Evolutionary conservation across 352 stramenopile genomes (phyloP).

Genomic region (Phytophthora cryptogea): DNA sequence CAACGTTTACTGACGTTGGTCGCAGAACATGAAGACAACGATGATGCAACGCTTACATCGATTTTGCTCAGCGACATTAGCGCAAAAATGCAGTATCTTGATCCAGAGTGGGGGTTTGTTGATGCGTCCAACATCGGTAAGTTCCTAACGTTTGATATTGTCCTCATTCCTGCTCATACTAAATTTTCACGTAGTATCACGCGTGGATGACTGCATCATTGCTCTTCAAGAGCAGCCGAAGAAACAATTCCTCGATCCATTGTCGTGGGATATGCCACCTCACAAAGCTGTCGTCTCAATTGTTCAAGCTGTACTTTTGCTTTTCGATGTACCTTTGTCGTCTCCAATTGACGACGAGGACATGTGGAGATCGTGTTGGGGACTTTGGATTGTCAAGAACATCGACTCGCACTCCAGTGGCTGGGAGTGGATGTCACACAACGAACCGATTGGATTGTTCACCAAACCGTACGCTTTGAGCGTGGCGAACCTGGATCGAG

Average conservation of each 20-base stretch:
- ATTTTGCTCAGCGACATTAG: slow-evolving; percentile 35
- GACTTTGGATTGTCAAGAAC: slow-evolving; percentile 79
- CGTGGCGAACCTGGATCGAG: slow-evolving; percentile 36
- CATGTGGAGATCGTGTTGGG: slow-evolving; percentile 57
- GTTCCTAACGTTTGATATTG: background rate
- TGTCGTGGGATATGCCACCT: slow-evolving; percentile 62
- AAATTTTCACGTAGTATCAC: slow-evolving; percentile 37
- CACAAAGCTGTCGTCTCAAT: slow-evolving; percentile 50
- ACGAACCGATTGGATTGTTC: slow-evolving; percentile 69
- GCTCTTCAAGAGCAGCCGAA: slow-evolving; percentile 59
- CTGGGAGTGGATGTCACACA: slow-evolving; percentile 69
- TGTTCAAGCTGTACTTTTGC: slow-evolving; percentile 54
- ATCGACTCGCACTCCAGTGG: slow-evolving; percentile 64
- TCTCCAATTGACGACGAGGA: slow-evolving; percentile 29
- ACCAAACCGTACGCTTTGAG: slow-evolving; percentile 73
- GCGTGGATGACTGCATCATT: slow-evolving; percentile 65
- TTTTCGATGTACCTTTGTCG: slow-evolving; percentile 51
- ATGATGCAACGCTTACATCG: slow-evolving; percentile 14
- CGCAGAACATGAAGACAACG: slow-evolving; percentile 14
- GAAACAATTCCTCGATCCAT: slow-evolving; percentile 62
- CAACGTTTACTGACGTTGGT: slow-evolving; percentile 22
- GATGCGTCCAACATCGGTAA: slow-evolving; percentile 66
- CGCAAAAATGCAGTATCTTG: slow-evolving; percentile 48
- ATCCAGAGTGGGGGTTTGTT: slow-evolving; percentile 51
- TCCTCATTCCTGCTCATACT: background rate